Evolutionary conservation across 257 asterid genomes (phyloP).

Genomic region (Nicotiana benthamiana): DNA sequence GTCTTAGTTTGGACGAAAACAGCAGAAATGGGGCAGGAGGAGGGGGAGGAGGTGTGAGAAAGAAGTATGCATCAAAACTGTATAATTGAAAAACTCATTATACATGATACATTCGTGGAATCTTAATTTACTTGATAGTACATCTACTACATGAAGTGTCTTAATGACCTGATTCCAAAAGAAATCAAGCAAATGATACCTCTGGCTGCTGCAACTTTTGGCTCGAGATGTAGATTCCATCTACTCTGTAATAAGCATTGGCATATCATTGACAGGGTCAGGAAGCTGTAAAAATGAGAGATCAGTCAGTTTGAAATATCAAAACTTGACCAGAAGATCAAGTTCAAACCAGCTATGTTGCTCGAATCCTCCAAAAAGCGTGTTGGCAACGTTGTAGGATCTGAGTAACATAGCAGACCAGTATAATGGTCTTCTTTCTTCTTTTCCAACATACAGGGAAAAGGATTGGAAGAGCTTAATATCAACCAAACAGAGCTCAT

Average conservation of each 20-base stretch:
- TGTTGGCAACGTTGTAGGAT: too few species aligned
- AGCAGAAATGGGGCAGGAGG: background rate
- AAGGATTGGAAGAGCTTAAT: too few species aligned
- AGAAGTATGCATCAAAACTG: background rate
- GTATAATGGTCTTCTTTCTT: background rate
- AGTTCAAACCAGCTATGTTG: background rate
- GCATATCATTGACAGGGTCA: background rate
- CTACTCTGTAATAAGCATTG: conserved; percentile 4
- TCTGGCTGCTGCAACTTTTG: background rate
- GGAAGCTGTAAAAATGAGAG: background rate
- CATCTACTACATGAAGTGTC: background rate
- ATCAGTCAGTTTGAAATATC: background rate
- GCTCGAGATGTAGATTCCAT: background rate
- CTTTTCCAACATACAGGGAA: background rate
- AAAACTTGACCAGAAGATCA: background rate
- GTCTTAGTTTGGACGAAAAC: background rate
- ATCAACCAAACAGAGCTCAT: too few species aligned
- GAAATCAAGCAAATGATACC: background rate
- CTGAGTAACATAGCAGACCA: background rate
- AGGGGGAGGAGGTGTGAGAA: background rate
- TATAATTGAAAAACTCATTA: background rate
- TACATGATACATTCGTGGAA: background rate
- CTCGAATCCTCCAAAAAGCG: too few species aligned
- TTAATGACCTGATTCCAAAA: background rate
- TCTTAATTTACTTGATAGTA: background rate